Conservation (phyloP, 306 rosid genomes). For the Luffa acutangula region DNA sequence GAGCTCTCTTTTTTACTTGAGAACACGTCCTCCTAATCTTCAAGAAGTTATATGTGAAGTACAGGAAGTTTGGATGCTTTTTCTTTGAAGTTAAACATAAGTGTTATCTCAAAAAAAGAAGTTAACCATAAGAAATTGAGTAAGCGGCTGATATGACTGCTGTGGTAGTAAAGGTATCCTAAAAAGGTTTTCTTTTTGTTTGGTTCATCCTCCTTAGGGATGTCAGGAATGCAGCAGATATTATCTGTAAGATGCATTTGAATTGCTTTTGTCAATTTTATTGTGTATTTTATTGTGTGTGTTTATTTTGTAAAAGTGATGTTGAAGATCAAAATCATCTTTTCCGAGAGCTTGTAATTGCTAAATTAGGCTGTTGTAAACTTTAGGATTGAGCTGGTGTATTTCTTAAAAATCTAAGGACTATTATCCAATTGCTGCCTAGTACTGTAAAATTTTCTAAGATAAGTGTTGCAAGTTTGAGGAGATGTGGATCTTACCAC, state of each 20-base stretch:
- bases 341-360: not conserved
- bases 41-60: not conserved
- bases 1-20: not conserved
- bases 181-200: not conserved
- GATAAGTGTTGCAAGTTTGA: too few species aligned
- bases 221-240: not conserved
- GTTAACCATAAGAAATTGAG: too few species aligned
- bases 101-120: too few species aligned
- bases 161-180: not conserved
- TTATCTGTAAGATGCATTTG: not conserved
- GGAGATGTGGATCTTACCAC: too few species aligned
- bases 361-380: not conserved
- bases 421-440: not conserved
- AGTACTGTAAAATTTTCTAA: too few species aligned
- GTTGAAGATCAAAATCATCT: not conserved
- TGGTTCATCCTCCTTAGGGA: not conserved
- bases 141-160: not conserved
- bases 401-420: not conserved
- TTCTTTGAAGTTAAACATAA: not conserved
- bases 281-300: not conserved
- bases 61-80: not conserved
- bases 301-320: not conserved
- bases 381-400: not conserved
- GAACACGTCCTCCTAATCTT: not conserved
- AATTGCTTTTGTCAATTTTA: not conserved